phyloP scores from a whole-genome alignment of 73 alveolate species.

The Paraurostyla sp. region DNA sequence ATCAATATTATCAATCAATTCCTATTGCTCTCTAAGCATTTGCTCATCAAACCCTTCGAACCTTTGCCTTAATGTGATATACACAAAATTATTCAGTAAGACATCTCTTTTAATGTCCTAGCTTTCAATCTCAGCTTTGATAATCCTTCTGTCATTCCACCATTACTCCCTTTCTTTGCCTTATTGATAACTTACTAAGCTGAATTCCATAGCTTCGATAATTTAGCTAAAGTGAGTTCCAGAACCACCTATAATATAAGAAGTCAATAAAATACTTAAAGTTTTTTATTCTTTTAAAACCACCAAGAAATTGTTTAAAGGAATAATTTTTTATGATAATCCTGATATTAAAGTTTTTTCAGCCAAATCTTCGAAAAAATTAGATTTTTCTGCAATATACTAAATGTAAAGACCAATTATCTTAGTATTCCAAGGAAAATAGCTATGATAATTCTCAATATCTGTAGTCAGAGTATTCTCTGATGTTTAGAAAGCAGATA shows the following conservation, averaged over 20 bases:
- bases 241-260: neutral
- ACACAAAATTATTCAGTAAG: slow-evolving; percentile 21
- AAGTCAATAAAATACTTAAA: neutral
- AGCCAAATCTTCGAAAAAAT: neutral
- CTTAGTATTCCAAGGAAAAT: slow-evolving; percentile 44
- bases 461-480: neutral
- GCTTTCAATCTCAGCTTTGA: slow-evolving; percentile 21
- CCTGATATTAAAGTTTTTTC: neutral
- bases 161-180: neutral
- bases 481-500: slow-evolving; percentile 15
- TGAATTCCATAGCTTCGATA: neutral
- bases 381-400: neutral
- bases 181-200: neutral
- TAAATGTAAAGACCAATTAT: slow-evolving; percentile 37
- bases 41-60: slow-evolving; percentile 60
- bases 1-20: neutral
- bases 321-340: neutral
- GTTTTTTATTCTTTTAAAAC: slow-evolving; percentile 4
- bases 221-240: slow-evolving; percentile 3
- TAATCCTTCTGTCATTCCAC: neutral
- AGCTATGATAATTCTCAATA: neutral
- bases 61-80: neutral
- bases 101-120: slow-evolving; percentile 43
- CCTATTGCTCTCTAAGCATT: neutral
- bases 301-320: neutral